Percentiles rank a stretch among this genome's conserved stretches.
phyloP scores from a whole-genome alignment of 148 eudicot species.

The Linanthus parryae region DNA sequence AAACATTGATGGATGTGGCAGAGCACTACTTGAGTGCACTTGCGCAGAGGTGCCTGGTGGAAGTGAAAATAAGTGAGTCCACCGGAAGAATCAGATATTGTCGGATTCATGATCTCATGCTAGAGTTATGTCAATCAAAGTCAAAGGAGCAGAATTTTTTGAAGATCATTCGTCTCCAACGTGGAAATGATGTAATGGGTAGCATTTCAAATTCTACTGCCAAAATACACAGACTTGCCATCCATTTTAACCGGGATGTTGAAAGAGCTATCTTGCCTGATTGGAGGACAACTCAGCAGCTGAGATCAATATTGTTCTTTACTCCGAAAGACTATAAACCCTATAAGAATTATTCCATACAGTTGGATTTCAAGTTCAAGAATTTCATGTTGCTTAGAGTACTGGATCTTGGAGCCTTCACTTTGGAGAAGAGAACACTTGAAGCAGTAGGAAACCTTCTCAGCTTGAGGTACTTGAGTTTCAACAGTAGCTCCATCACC shows the following conservation, averaged over 20 bases:
- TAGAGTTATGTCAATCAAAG: conserved; percentile 13
- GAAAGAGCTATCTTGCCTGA: neutral
- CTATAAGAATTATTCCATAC: too few species aligned
- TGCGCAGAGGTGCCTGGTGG: conserved; percentile 25
- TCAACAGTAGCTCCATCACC: neutral
- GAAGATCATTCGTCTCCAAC: neutral
- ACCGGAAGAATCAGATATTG: neutral
- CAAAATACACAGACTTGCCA: neutral
- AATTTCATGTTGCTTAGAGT: neutral
- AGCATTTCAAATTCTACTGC: too few species aligned
- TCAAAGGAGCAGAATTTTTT: conserved; percentile 20
- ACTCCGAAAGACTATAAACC: too few species aligned
- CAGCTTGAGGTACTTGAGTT: conserved; percentile 23
- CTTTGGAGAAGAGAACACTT: neutral
- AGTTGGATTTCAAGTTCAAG: neutral
- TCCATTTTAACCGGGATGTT: neutral
- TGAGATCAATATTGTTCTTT: neutral
- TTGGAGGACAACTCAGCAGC: neutral
- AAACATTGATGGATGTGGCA: conserved; percentile 16
- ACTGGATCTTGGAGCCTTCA: neutral
- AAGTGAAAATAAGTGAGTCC: neutral
- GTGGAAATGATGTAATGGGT: neutral
- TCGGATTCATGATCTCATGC: conserved; percentile 21
- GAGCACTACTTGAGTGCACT: conserved; percentile 23
- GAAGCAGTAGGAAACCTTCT: conserved; percentile 11